Evolutionary conservation across 2,329 filamentous ascomycete species (phyloP).

Genomic region (Fusarium nodosum): DNA sequence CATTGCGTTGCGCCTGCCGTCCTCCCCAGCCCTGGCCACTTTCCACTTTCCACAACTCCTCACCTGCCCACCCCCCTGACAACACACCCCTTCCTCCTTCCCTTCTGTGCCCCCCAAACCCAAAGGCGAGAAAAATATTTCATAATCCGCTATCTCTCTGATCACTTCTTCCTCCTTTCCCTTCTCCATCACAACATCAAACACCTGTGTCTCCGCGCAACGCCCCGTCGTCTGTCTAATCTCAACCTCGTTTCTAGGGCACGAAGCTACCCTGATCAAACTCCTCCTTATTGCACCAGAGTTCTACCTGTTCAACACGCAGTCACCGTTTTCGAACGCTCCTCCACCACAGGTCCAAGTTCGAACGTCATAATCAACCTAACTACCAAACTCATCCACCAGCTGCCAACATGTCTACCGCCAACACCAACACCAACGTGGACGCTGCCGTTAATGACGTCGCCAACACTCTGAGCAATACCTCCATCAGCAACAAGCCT

Average conservation of each 20-base stretch:
- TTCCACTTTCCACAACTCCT: slow-evolving; percentile 48
- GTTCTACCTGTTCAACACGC: slow-evolving; percentile 65
- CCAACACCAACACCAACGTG: slow-evolving; percentile 56
- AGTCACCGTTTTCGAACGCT: slow-evolving; percentile 63
- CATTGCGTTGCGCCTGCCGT: slow-evolving; percentile 39
- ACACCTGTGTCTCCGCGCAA: slow-evolving; percentile 63
- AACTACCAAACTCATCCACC: slow-evolving; percentile 59
- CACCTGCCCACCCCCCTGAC: slow-evolving; percentile 47
- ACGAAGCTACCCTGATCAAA: slow-evolving; percentile 85
- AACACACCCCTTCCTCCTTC: slow-evolving; percentile 44
- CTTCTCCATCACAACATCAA: slow-evolving; percentile 60
- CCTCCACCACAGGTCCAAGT: slow-evolving; percentile 54
- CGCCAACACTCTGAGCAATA: slow-evolving; percentile 80
- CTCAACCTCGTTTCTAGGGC: slow-evolving; percentile 76
- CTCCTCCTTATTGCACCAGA: slow-evolving; percentile 76
- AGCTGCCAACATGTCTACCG: slow-evolving; percentile 83
- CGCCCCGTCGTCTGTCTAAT: slow-evolving; percentile 62
- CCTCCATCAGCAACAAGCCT: slow-evolving; percentile 69
- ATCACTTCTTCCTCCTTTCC: slow-evolving; percentile 51
- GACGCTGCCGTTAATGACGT: slow-evolving; percentile 81
- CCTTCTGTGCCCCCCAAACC: slow-evolving; percentile 44
- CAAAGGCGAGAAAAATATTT: slow-evolving; percentile 59
- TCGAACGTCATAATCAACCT: slow-evolving; percentile 63
- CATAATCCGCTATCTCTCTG: slow-evolving; percentile 53
- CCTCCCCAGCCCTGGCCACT: slow-evolving; percentile 48